Conservation (phyloP, 225 moss, liverwort and hornwort genomes). For the Pseudoscleropodium purum region DNA sequence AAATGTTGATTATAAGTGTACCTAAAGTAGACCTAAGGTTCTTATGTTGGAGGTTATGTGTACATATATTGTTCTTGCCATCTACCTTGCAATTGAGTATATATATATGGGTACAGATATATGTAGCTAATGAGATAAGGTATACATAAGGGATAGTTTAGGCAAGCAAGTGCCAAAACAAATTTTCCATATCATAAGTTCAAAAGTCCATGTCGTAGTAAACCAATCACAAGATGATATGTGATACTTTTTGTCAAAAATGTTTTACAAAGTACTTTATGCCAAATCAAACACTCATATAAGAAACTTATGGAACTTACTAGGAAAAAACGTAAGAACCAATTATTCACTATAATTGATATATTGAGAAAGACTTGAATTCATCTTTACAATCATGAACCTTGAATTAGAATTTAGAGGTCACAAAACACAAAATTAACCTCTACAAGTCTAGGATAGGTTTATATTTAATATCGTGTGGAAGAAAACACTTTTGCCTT, state of each 20-base stretch:
- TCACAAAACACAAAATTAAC: background rate
- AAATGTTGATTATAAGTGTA: no score
- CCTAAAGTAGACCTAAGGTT: no score
- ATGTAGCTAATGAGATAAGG: background rate
- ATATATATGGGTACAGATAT: background rate
- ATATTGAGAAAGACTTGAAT: background rate
- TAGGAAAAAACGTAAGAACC: fast-evolving
- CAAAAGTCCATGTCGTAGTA: background rate
- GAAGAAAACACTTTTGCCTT: no score
- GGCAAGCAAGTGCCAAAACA: background rate
- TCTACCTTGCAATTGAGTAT: background rate
- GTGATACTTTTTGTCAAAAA: background rate
- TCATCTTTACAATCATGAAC: background rate
- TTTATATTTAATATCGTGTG: background rate
- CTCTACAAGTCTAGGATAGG: background rate
- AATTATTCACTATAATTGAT: background rate
- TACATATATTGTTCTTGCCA: no score
- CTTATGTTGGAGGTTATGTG: no score
- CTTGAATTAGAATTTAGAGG: background rate
- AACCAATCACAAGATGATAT: background rate
- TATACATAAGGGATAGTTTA: fast-evolving
- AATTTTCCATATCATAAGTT: background rate
- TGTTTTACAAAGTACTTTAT: background rate
- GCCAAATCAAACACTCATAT: background rate
- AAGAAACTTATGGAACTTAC: fast-evolving